Evolutionary conservation across 352 stramenopile species (phyloP), one percentile per base, ranked within the genome.

Genomic region (Pythium scleroteichum): DNA sequence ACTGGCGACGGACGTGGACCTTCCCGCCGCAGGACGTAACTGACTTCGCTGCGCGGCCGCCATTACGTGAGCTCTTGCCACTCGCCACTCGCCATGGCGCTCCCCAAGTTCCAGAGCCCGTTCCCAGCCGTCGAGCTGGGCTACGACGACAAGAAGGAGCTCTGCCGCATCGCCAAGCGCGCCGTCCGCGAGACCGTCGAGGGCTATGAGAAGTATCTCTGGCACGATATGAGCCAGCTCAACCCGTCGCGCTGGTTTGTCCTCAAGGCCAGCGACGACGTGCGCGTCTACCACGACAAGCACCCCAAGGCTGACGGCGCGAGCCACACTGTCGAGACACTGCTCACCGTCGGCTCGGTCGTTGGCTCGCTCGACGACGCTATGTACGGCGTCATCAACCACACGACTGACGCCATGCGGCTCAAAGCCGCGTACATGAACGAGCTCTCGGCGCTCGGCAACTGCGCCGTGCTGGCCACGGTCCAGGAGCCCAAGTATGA

Each of bases 401-500:
- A 46, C 19, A 66, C 64, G 16, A 66, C 56, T 23, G 57, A 71
- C 40, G 45, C 49, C 27, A 71, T 71, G 64, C 56, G 64, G 0
- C 38, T 66, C 35, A 58, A 50, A 19, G 41, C 38, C 44, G 52
- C 56, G 20, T 66, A 87, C 44, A 64, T 82, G 17, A 52, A 76
- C 12, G 77, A 87, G 44, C 48, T 47, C 27, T 2, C 26, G 7
- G 66, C 62, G 17, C 60, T 79, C 35, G 62, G 58, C 23, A 71
- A 83, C 49, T 69, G 73, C 41, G 75, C 72, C 0, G 69, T 89
- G 40, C 50, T 89, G n/a, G 65, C 68, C 0, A 78, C 65, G 2
- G 65, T 87, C n/a, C 69, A 77, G 35, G 61, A 73, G 22, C 77
- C 77, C 5, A 79, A 75, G 6, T 20, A 46, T 1, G 67, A 64